Base-by-base conservation (phyloP, 2,329 filamentous ascomycete genomes). In the Penicillium griseofulvum region DNA sequence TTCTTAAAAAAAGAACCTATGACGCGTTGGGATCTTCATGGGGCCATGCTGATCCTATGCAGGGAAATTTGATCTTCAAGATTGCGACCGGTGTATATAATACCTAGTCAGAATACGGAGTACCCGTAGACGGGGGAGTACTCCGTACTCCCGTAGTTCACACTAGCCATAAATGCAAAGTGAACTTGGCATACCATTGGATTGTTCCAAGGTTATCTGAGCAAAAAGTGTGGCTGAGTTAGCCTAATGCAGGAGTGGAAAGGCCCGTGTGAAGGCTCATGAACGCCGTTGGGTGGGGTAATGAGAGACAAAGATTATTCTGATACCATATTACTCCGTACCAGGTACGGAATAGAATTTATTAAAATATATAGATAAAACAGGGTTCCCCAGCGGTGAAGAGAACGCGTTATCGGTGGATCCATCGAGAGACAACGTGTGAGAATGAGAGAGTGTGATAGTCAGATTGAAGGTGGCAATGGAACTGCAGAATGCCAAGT, bases 11-110 rank as follows among this genome's bases (percentile, higher is more conserved):
- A 33, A 12, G 19, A 22, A 12, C 5, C 11, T 34, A 54, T 54
- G 51, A 54, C 51, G 29, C 37, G 22, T 39, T 48, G n/a, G 10
- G 36, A 54, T 49, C 45, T 54, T 3, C 29, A 54, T 37, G 49
- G 39, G n/a, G 49, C 38, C 19, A 46, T 12, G 37, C 37, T 49
- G 51, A 54, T 54, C 51, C 5, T 38, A 22, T 19, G 49, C 37
- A 48, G 14, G 24, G 26, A 28, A 2, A 33, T 36, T 53, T 53
- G 31, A 53, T 53, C 36, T 28, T 37, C 51, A 54, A 49, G 46
- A 19, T 36, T 36, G 37, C 29, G 17, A 29, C n/a, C n/a, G n/a
- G 16, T n/a, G 14, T 29, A 29, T 16, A 19, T 44, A 29, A 28
- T 44, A 44, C 39, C 24, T 28, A 11, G 39, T n/a, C n/a, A 29